A percentile compares a stretch with the other conserved stretches of the same genome.
Evolutionary conservation across 202 grass and related monocot genomes (phyloP).

Genomic region (Setaria italica): DNA sequence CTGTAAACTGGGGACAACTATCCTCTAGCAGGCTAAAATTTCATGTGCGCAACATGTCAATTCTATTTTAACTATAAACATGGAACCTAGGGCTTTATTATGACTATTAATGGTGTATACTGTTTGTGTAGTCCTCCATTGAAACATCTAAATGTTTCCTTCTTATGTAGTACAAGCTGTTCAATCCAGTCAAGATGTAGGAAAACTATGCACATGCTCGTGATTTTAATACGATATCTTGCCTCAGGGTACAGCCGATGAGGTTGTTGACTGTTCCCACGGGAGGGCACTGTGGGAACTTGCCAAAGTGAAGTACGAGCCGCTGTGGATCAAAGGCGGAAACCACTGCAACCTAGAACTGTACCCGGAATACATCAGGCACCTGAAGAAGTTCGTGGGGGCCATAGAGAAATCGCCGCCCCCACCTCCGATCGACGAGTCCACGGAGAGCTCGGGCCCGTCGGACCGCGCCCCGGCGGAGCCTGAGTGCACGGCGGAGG

Average conservation of each 20-base stretch:
- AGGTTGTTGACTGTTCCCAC: slow-evolving; percentile 81
- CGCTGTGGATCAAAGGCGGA: slow-evolving; percentile 77
- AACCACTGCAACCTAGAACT: slow-evolving; percentile 87
- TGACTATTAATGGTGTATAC: background rate
- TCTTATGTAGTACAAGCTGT: background rate
- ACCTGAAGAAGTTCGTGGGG: slow-evolving; percentile 73
- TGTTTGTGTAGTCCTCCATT: background rate
- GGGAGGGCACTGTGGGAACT: slow-evolving; percentile 77
- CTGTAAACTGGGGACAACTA: slow-evolving; percentile 6
- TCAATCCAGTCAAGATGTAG: slow-evolving; percentile 27
- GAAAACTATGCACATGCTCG: background rate
- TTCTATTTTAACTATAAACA: background rate
- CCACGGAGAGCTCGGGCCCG: slow-evolving; percentile 47
- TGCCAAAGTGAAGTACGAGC: slow-evolving; percentile 76
- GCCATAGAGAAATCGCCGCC: slow-evolving; percentile 70
- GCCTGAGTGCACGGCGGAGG: slow-evolving; percentile 46
- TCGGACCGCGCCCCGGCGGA: slow-evolving; percentile 44
- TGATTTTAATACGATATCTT: slow-evolving; percentile 45
- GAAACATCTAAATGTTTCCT: background rate
- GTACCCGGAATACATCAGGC: slow-evolving; percentile 80
- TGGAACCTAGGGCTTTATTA: slow-evolving; percentile 11
- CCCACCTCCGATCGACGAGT: slow-evolving; percentile 52
- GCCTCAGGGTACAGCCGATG: slow-evolving; percentile 76
- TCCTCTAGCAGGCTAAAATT: background rate
- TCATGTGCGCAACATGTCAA: background rate